Conservation (phyloP, 768 basidiomycete species). For the Trametes sanguinea region DNA sequence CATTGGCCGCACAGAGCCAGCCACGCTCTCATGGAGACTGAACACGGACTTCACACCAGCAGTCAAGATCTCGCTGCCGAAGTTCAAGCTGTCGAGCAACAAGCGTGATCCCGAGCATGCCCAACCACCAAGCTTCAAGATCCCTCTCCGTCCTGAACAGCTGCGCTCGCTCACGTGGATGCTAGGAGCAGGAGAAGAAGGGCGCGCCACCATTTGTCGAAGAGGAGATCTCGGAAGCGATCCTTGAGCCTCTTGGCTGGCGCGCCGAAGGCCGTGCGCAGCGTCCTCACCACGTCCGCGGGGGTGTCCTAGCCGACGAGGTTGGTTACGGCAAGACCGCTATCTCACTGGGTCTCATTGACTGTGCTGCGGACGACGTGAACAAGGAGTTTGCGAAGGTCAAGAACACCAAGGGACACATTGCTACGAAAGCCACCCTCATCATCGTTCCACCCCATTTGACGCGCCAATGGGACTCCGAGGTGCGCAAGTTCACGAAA, state of each 20-base stretch:
- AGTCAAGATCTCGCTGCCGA: slow-evolving; percentile 57
- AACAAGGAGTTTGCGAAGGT: slow-evolving; percentile 58
- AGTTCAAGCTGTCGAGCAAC: slow-evolving; percentile 78
- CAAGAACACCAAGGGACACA: slow-evolving; percentile 56
- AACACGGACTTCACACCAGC: slow-evolving; percentile 74
- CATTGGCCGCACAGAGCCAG: slow-evolving; percentile 42
- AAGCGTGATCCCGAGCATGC: slow-evolving; percentile 64
- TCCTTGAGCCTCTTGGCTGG: slow-evolving; percentile 87
- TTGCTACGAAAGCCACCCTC: slow-evolving; percentile 79
- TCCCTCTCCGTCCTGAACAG: slow-evolving; percentile 79
- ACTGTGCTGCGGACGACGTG: slow-evolving; percentile 61
- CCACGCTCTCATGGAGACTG: slow-evolving; percentile 74
- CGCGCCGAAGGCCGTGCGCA: slow-evolving; percentile 91
- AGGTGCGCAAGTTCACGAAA: slow-evolving; percentile 79
- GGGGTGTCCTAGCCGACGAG: slow-evolving; percentile 93
- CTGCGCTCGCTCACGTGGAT: slow-evolving; percentile 92
- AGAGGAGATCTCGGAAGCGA: slow-evolving; percentile 92
- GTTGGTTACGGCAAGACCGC: slow-evolving; percentile 98
- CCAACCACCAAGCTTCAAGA: slow-evolving; percentile 81
- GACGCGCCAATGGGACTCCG: slow-evolving; percentile 86
- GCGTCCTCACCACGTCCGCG: slow-evolving; percentile 71
- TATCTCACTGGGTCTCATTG: slow-evolving; percentile 88
- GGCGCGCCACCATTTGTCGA: slow-evolving; percentile 78
- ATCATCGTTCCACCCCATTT: slow-evolving; percentile 90
- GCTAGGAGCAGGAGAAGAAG: slow-evolving; percentile 71